A percentile compares a stretch with the other conserved stretches of the same genome.
These are phyloP conservation scores for Beauveria sp. DNA, from an alignment of 2,329 filamentous ascomycete genomes.

Conservation along the genomic window DNA sequence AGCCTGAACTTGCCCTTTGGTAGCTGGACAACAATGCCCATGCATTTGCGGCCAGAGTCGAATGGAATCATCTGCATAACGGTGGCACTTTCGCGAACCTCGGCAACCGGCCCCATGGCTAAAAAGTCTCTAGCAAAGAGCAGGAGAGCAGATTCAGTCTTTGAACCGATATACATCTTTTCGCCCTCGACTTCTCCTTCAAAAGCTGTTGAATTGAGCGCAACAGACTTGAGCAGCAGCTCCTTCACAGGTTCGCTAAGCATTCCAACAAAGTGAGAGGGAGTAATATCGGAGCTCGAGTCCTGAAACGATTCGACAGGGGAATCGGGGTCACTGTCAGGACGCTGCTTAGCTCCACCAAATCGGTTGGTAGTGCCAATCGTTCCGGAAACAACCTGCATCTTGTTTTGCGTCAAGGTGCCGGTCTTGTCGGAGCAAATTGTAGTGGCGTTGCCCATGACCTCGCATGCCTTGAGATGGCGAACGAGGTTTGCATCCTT, in stretches of 20 bases:
- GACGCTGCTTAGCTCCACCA: conserved; percentile 29
- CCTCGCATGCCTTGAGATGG: conserved; percentile 69
- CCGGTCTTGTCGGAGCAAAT: conserved; percentile 65
- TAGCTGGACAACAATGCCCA: conserved; percentile 51
- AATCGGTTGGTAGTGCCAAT: conserved; percentile 50
- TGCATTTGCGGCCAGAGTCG: conserved; percentile 68
- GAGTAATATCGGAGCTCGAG: conserved; percentile 30
- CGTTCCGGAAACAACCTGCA: conserved; percentile 57
- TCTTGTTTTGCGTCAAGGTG: conserved; percentile 61
- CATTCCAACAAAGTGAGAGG: conserved; percentile 38
- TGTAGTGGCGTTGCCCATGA: conserved; percentile 71
- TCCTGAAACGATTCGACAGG: conserved; percentile 18
- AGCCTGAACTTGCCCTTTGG: conserved; percentile 45
- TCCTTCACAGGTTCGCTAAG: conserved; percentile 42
- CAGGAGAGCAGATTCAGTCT: conserved; percentile 70
- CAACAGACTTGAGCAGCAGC: conserved; percentile 51
- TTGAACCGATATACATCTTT: conserved; percentile 64
- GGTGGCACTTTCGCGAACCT: conserved; percentile 53
- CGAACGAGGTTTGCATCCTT: conserved; percentile 72
- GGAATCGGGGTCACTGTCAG: conserved; percentile 18
- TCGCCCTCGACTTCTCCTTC: conserved; percentile 64
- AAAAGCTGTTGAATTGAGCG: conserved; percentile 66
- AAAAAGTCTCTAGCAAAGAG: conserved; percentile 60
- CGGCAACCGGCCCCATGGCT: conserved; percentile 56
- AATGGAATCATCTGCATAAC: conserved; percentile 65